Percentiles rank a stretch among this genome's conserved stretches.
Evolutionary conservation across 768 basidiomycete species (phyloP).

Genomic region (Hypsizygus marmoreus): DNA sequence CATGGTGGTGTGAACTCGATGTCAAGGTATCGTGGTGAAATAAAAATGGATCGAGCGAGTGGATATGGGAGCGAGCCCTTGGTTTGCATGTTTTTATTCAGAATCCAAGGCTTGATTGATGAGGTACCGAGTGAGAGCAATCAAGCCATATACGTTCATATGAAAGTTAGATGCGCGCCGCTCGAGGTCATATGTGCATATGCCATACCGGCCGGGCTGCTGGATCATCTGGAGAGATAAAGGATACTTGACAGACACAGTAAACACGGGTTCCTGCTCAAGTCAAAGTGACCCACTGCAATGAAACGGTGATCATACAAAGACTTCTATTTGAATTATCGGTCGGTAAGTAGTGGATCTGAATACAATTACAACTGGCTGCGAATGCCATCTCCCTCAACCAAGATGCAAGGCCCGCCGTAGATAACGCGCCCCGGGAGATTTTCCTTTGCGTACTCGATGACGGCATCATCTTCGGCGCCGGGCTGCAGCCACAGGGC

Average conservation of each 20-base stretch:
- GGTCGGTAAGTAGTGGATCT: no score
- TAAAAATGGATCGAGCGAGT: not conserved
- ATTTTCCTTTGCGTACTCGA: constrained; percentile 65
- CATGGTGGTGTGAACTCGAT: constrained; percentile 5
- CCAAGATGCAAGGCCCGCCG: constrained; percentile 83
- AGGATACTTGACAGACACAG: not conserved
- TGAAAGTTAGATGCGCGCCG: no score
- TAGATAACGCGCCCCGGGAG: constrained; percentile 72
- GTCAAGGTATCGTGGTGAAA: not conserved
- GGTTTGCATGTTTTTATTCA: constrained; percentile 2
- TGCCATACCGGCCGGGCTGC: no score
- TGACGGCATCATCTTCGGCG: constrained; percentile 69
- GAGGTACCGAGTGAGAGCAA: no score
- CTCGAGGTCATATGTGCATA: no score
- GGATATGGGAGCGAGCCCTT: not conserved
- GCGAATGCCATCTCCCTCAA: constrained; percentile 66
- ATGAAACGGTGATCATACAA: constrained; percentile 4
- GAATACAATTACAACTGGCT: constrained; percentile 33
- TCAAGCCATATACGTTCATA: no score
- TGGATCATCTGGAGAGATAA: no score
- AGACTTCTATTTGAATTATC: no score
- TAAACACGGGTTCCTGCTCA: constrained; percentile 4
- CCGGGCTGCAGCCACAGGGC: constrained; percentile 91
- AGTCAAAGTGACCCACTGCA: constrained; percentile 11
- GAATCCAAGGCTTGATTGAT: constrained; percentile 11